Evolutionary conservation across 2,329 filamentous ascomycete genomes (phyloP).

Genomic region (Fusarium cicatricum): DNA sequence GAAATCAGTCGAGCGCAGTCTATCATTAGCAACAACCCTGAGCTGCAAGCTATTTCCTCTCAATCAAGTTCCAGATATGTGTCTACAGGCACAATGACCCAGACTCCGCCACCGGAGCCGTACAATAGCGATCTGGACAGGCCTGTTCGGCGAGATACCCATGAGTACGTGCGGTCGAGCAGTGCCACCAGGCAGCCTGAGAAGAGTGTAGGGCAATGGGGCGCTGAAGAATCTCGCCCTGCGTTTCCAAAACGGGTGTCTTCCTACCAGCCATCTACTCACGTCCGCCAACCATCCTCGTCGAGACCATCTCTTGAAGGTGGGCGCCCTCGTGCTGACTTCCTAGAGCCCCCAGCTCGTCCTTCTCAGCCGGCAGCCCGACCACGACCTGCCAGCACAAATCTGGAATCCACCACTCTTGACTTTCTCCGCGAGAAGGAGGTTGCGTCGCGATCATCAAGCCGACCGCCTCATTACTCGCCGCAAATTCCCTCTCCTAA

Average conservation of each 20-base stretch:
- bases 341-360: constrained; percentile 35
- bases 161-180: constrained; percentile 39
- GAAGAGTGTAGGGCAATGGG: constrained; percentile 18
- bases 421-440: constrained; percentile 86
- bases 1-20: constrained; percentile 68
- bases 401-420: constrained; percentile 77
- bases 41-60: constrained; percentile 65
- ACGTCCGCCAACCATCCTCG: constrained; percentile 39
- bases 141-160: constrained; percentile 28
- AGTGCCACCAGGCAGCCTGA: constrained; percentile 42
- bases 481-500: constrained; percentile 52
- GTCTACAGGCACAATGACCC: constrained; percentile 82
- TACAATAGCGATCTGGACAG: constrained; percentile 27
- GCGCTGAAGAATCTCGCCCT: constrained; percentile 32
- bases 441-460: constrained; percentile 55
- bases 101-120: constrained; percentile 60
- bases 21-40: constrained; percentile 70
- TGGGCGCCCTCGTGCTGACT: constrained; percentile 39
- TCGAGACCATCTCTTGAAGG: constrained; percentile 42
- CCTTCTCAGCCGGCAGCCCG: constrained; percentile 53
- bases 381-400: constrained; percentile 80
- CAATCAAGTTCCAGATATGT: constrained; percentile 54
- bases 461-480: constrained; percentile 35
- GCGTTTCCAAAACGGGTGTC: constrained; percentile 31
- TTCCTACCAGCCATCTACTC: constrained; percentile 40